Base-by-base conservation (phyloP, 768 basidiomycete genomes). In the Bullera alba region DNA sequence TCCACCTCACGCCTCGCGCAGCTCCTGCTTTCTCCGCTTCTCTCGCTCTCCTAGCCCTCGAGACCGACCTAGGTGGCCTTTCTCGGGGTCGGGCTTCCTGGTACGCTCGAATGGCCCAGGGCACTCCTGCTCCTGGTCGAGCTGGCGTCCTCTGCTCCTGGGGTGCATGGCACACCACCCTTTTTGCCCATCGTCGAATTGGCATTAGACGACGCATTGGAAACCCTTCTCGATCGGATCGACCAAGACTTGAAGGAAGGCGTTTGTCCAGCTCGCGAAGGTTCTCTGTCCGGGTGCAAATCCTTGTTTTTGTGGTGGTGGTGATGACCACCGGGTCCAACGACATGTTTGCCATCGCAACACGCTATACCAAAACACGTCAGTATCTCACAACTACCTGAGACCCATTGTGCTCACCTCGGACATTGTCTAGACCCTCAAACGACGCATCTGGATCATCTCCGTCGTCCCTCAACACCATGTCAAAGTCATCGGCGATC, bases 401-500 rank as follows among this genome's bases (percentile, higher is more conserved):
- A 17, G 46, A 14, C 41, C 3, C 5, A 19, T 4, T 5, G 6
- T 2, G 55, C 67, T 58, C 39, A 72, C 71, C 90, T 21, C 93
- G 80, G 19, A 96, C 91, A 63, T 97, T 96, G 75, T 96, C 92
- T 48, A 97, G 72, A 0, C 90, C 91, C 63, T 96, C 92, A 67
- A 81, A 97, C 4, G 82, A 87, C 27, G 83, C 83, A 57, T 87
- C 70, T 45, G 60, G 58, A 56, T 65, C 62, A 50, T 65, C 49
- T 51, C 71, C 70, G 63, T 72, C 67, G 39, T 71, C 69, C 17
- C 54, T 55, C 15, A 48, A 52, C 16, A 67, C 61, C 27, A 58
- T 23, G 45, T 68, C 69, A 46, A 62, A 69, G 34, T 66, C 61
- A 36, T 65, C 57, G 30, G 45, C 41, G n/a, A 63, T 50, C 5